A percentile compares a stretch with the other conserved stretches of the same genome.
Conservation (phyloP, 225 moss, liverwort and hornwort species). For the Pleurozium schreberi region DNA sequence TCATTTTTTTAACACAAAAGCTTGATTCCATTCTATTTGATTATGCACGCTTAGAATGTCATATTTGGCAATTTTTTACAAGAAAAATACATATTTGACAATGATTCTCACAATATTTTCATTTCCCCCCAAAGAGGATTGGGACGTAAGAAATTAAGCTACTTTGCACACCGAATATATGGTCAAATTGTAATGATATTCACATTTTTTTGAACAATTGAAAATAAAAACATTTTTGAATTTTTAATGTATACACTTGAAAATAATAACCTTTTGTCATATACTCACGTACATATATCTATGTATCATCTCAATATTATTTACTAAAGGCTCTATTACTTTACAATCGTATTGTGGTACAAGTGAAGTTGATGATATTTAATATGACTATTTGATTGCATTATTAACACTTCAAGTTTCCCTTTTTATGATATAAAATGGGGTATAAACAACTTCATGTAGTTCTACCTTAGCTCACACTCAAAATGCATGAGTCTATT, state of each 20-base stretch:
- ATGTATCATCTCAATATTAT: neutral
- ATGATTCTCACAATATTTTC: neutral
- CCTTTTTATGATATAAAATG: neutral
- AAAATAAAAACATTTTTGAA: neutral
- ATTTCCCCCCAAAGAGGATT: neutral
- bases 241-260: neutral
- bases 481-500: neutral
- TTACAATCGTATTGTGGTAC: neutral
- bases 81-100: neutral
- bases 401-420: too few relatives aligned
- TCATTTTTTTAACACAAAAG: neutral
- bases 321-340: neutral
- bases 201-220: neutral
- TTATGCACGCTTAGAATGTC: neutral
- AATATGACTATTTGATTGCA: neutral
- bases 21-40: neutral
- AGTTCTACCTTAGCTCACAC: neutral
- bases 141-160: neutral
- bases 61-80: neutral
- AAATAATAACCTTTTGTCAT: neutral
- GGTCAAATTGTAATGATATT: neutral
- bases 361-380: neutral
- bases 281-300: too few relatives aligned
- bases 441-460: accelerated
- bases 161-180: accelerated